These are phyloP conservation scores for Trichophyton simii DNA, from an alignment of 2,329 filamentous ascomycete genomes.

Conservation along the genomic window DNA sequence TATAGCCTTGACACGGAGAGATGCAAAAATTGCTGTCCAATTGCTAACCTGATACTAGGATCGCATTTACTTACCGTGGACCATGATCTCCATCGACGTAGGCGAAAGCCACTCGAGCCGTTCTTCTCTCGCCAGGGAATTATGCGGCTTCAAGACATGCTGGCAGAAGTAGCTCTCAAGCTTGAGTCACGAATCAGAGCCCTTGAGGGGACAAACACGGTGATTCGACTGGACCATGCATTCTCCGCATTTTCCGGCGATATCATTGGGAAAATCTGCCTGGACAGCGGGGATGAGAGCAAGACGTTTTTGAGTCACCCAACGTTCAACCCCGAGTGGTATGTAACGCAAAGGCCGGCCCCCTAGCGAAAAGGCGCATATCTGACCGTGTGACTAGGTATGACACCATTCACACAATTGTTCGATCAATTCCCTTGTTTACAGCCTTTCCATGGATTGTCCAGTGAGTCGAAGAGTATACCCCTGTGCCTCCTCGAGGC, in stretches of 20 bases:
- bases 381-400: constrained; percentile 8
- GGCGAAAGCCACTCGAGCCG: constrained; percentile 15
- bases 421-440: constrained; percentile 10
- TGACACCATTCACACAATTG: constrained; percentile 7
- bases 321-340: constrained; percentile 6
- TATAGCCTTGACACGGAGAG: not conserved
- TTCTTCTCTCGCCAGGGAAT: constrained; percentile 17
- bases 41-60: constrained; percentile 8
- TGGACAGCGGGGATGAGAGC: not conserved
- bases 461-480: not conserved
- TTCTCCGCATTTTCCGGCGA: constrained; percentile 19
- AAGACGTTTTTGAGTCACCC: constrained; percentile 3
- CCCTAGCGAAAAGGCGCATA: not conserved
- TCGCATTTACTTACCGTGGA: constrained; percentile 19
- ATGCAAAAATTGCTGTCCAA: not conserved
- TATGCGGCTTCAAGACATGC: constrained; percentile 5
- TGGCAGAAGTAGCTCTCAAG: constrained; percentile 6
- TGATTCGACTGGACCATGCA: constrained; percentile 17
- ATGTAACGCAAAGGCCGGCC: not conserved
- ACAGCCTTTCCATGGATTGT: constrained; percentile 11
- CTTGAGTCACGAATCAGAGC: constrained; percentile 7
- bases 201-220: constrained; percentile 12
- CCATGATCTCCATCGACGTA: constrained; percentile 19
- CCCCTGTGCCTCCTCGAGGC: not conserved
- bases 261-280: constrained; percentile 14